These are phyloP conservation scores for Thielaviopsis euricoi DNA, from an alignment of 2,329 filamentous ascomycete genomes.

Conservation along the genomic window DNA sequence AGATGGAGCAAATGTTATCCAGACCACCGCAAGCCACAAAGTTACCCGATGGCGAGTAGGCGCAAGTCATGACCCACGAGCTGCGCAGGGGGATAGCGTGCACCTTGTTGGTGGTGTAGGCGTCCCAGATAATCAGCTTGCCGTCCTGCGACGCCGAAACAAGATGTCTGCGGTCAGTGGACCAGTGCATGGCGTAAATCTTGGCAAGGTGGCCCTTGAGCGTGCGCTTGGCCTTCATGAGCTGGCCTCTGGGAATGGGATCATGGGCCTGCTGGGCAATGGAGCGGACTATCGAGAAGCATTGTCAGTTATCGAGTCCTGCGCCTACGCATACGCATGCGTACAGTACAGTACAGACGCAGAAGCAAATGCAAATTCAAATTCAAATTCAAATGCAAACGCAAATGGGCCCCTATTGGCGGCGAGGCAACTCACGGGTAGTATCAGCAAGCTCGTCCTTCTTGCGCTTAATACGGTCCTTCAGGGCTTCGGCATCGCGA, in stretches of 20 bases:
- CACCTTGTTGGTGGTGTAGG: conserved; percentile 98
- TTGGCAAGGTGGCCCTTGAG: conserved; percentile 97
- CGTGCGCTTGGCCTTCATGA: conserved; percentile 95
- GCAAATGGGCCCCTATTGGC: too few species aligned
- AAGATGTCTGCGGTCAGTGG: conserved; percentile 88
- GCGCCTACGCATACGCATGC: too few species aligned
- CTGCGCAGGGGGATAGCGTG: conserved; percentile 94
- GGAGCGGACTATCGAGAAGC: conserved; percentile 58
- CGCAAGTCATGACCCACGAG: conserved; percentile 99
- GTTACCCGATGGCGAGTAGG: conserved; percentile 94
- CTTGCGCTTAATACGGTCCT: conserved; percentile 98
- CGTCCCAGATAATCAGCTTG: conserved; percentile 99
- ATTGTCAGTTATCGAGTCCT: background rate
- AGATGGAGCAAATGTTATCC: conserved; percentile 99
- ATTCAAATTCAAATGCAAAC: background rate
- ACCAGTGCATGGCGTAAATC: conserved; percentile 99
- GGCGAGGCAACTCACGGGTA: conserved; percentile 56
- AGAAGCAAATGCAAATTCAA: too few species aligned
- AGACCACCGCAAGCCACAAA: conserved; percentile 97
- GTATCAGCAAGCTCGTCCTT: conserved; percentile 99
- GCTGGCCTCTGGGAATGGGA: conserved; percentile 69
- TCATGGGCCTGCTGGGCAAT: conserved; percentile 89
- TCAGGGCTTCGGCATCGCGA: conserved; percentile 92
- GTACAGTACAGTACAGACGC: too few species aligned
- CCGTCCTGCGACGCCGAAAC: conserved; percentile 97